Base-by-base conservation (phyloP, 2,329 filamentous ascomycete genomes). In the Thelonectria discophora region DNA sequence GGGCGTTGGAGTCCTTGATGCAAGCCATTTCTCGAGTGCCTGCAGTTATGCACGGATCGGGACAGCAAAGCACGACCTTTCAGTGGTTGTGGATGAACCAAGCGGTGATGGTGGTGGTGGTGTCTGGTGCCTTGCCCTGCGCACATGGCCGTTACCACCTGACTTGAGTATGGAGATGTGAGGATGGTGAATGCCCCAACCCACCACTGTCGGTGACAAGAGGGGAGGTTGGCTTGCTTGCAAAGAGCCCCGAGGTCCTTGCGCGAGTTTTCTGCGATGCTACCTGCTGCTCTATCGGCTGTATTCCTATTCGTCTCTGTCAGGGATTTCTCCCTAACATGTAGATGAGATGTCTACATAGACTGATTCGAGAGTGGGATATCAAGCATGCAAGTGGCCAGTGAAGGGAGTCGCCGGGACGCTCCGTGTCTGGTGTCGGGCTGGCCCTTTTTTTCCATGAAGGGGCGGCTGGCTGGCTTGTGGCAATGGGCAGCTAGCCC, bases 111-210 rank as follows among this genome's bases (percentile, higher is more conserved):
- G 37, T 37, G 42, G 42, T 48, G 52, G 27, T 40, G 30, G 57
- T 60, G 58, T 50, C 53, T 49, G 51, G 45, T 60, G 53, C 49
- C 42, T 42, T 53, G 48, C 47, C 47, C 58, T 52, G 42, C 17
- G 53, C 58, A 56, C 58, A 52, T 60, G 34, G 43, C 20, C 57
- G 47, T 42, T 37, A 53, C 58, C 58, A 61, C 58, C 53, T 61
- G 58, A 61, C 58, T 46, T 51, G 48, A 56, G 40, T 5, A 30
- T 51, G 45, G 27, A 21, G 53, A 53, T 61, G 47, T 51, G 45
- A 34, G 30, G 53, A 53, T 61, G 47, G 53, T 43, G 34, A 30
- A 57, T 46, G 11, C 46, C 45, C 55, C 55, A 45, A 20, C 40
- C 58, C 48, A 42, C 53, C 53, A 61, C 58, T 45, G 48, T 53